phyloP scores from a whole-genome alignment of 768 basidiomycete genomes.

The Pisolithus marmoratus region DNA sequence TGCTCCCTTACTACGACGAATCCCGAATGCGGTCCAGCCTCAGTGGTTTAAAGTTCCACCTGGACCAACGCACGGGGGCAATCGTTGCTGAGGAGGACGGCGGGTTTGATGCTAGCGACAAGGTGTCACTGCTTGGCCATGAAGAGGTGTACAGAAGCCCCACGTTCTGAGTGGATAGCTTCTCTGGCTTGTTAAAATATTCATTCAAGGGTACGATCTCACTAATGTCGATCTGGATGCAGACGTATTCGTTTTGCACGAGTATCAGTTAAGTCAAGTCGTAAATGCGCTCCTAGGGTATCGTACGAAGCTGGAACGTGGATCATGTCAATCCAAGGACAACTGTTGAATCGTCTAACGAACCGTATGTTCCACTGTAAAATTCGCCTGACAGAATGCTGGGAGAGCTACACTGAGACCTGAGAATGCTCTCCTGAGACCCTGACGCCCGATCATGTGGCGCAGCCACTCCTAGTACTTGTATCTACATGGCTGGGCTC shows the following conservation, averaged over 20 bases:
- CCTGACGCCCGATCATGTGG: too few relatives aligned
- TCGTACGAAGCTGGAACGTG: too few relatives aligned
- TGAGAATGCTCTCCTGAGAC: too few relatives aligned
- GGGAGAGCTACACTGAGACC: too few relatives aligned
- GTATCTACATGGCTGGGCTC: too few relatives aligned
- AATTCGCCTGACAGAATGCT: too few relatives aligned
- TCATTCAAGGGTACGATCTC: slow-evolving; percentile 4
- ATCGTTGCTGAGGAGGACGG: slow-evolving; percentile 50
- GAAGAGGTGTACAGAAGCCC: slow-evolving; percentile 4
- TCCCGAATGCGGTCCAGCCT: slow-evolving; percentile 42
- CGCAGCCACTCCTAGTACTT: too few relatives aligned
- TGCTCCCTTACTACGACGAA: slow-evolving; percentile 55
- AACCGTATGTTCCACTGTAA: too few relatives aligned
- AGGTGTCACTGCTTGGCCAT: slow-evolving; percentile 10
- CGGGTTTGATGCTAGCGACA: slow-evolving; percentile 1
- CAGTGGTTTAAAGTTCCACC: slow-evolving; percentile 43
- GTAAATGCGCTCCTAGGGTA: not conserved
- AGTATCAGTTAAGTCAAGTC: not conserved
- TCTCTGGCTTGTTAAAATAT: slow-evolving; percentile 1
- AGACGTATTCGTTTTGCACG: too few relatives aligned
- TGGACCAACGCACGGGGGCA: slow-evolving; percentile 57
- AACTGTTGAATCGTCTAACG: too few relatives aligned
- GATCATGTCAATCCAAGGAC: too few relatives aligned
- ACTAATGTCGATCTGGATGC: too few relatives aligned
- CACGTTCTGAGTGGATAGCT: slow-evolving; percentile 1